These are phyloP conservation scores for Cardamine occulta DNA, from an alignment of 345 rosid species.

Conservation along the genomic window DNA sequence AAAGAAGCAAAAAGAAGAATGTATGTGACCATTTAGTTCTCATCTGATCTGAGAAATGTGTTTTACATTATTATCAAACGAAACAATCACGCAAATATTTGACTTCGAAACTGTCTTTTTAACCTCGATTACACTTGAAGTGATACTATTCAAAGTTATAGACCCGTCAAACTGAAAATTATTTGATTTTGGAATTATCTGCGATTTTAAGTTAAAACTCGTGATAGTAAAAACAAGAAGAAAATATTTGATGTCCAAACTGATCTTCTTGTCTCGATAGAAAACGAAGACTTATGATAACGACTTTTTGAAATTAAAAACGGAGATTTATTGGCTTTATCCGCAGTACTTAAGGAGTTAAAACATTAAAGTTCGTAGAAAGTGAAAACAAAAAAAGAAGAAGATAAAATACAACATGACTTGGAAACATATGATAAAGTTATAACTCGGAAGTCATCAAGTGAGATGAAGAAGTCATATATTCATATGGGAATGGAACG, in stretches of 20 bases:
- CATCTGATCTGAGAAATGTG: neutral
- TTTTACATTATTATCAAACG: neutral
- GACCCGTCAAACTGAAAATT: neutral
- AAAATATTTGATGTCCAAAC: neutral
- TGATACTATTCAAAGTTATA: neutral
- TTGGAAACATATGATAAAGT: neutral
- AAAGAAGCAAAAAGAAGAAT: neutral
- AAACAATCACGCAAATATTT: neutral
- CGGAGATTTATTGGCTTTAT: neutral
- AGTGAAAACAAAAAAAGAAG: neutral
- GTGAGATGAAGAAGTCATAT: conserved; percentile 1
- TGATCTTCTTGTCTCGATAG: neutral
- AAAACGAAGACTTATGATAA: neutral
- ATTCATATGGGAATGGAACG: conserved; percentile 66
- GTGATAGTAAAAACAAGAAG: neutral
- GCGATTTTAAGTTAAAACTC: neutral
- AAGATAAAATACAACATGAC: conserved; percentile 16
- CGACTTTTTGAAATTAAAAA: neutral
- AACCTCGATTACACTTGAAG: neutral
- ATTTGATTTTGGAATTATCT: neutral
- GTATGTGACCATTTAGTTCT: neutral
- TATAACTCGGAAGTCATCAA: neutral
- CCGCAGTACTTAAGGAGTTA: neutral
- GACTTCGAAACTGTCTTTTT: neutral
- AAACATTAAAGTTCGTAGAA: neutral